Conservation (phyloP, 1,139 yeast genomes). For the Yamadazyma atlantica region DNA sequence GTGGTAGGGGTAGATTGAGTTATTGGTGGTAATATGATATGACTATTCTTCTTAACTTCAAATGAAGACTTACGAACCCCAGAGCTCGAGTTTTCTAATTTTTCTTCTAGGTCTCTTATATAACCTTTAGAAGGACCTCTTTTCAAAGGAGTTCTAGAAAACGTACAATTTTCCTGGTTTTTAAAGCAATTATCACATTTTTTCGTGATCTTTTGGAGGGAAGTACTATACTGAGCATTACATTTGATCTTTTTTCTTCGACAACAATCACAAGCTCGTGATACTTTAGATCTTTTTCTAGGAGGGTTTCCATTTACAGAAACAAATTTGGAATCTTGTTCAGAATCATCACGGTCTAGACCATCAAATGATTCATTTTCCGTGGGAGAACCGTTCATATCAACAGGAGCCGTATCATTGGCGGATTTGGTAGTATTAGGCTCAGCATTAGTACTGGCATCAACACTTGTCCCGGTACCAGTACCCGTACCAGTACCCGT, state of each 20-base stretch:
- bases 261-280: conserved; percentile 70
- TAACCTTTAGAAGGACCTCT: conserved; percentile 80
- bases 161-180: conserved; percentile 56
- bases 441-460: too few relatives aligned
- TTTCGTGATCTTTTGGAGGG: conserved; percentile 45
- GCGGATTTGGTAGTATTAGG: too few relatives aligned
- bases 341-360: not conserved
- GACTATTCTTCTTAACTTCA: conserved; percentile 3
- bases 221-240: conserved; percentile 51
- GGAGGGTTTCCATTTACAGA: conserved; percentile 20
- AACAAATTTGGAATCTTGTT: conserved; percentile 1
- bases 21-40: conserved; percentile 15
- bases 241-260: conserved; percentile 64
- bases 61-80: not conserved
- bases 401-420: too few relatives aligned
- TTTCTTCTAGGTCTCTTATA: conserved; percentile 42
- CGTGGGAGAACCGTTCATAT: not conserved
- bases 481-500: too few relatives aligned
- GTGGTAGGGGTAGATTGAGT: conserved; percentile 1
- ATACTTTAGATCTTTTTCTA: conserved; percentile 63
- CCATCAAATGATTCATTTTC: not conserved
- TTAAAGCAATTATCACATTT: conserved; percentile 59
- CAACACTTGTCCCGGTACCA: too few relatives aligned
- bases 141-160: conserved; percentile 68
- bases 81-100: conserved; percentile 13